A percentile compares a stretch with the other conserved stretches of the same genome.
phyloP scores from a whole-genome alignment of 192 early-diverging fungal genomes.

The Phlyctochytrium arcticum region DNA sequence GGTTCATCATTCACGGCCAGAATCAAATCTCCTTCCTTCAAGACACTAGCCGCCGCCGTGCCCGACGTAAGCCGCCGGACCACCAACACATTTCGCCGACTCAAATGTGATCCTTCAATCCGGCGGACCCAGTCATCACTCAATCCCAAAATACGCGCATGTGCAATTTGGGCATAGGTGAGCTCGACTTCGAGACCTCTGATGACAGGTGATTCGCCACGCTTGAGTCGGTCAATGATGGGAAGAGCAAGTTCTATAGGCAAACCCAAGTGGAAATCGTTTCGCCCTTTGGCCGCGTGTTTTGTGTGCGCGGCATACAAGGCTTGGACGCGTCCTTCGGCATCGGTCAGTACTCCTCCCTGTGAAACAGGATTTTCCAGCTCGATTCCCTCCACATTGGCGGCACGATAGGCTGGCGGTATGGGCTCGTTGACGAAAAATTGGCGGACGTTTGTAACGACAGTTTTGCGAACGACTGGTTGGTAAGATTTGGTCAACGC shows the following conservation, averaged over 20 bases:
- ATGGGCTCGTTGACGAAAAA: constrained; percentile 39
- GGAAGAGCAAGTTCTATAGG: constrained; percentile 15
- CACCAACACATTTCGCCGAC: constrained; percentile 34
- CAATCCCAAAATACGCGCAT: constrained; percentile 43
- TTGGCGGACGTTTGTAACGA: constrained; percentile 41
- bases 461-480: constrained; percentile 35
- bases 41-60: background rate
- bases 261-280: constrained; percentile 43
- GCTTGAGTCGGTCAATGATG: constrained; percentile 5
- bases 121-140: constrained; percentile 39
- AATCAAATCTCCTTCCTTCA: constrained; percentile 17
- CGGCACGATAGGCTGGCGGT: constrained; percentile 35
- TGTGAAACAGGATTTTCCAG: constrained; percentile 39
- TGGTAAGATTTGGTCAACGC: constrained; percentile 42
- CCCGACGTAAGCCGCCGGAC: constrained; percentile 28
- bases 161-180: constrained; percentile 42
- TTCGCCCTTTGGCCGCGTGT: constrained; percentile 31
- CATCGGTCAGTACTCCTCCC: constrained; percentile 35
- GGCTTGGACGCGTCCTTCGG: constrained; percentile 30
- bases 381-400: constrained; percentile 42
- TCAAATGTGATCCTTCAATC: constrained; percentile 30
- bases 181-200: constrained; percentile 34
- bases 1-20: constrained; percentile 15
- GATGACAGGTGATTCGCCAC: background rate
- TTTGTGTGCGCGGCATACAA: constrained; percentile 33